Base-by-base conservation (phyloP, 2,329 filamentous ascomycete species). In the Curvularia hawaiiensis region DNA sequence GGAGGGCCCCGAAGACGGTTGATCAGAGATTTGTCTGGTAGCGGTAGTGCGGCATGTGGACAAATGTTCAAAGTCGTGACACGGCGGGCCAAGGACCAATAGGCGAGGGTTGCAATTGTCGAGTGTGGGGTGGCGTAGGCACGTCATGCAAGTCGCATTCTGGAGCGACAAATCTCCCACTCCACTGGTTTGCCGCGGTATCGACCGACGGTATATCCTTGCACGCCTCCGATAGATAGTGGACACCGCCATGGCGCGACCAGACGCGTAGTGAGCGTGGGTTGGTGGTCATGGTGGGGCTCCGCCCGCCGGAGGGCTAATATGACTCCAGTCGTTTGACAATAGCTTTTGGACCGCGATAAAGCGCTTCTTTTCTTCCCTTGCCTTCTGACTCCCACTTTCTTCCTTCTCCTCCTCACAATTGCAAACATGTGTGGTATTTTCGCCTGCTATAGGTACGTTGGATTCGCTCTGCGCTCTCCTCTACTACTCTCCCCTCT, bases 401-500 rank as follows among this genome's bases (percentile, higher is more conserved):
- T 50, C 31, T 54, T 54, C 54, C 56, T 56, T 43, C 31, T 48
- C 11, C 44, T 40, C 46, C 51, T 51, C 50, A 39, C 56, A 60
- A 55, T 56, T 49, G 58, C 52, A 83, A 90, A 78, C 71, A 97
- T 97, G 92, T 97, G 92, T 89, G 92, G 92, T 79, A 96, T 97
- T 75, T 97, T 97, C 79, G 93, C 92, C 72, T 97, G 93, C 81
- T 91, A 97, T 80, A 84, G 86, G 92, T 96, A 77, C 59, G 75
- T 59, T 30, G 41, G 48, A 41, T 33, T 60, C 31, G 54, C 56
- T 61, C 50, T 52, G 64, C 57, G 47, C 46, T 7, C 52, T 62
- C 54, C 52, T 62, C 54, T 60, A 60, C 69, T 70, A 70, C 61
- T 64, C 60, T 64, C 65, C 65, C 63, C 30, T 11, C 14, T 12